Evolutionary conservation across 164 flowering plant genomes (phyloP), one percentile per base, ranked within the genome.

Genomic region (Vitis rupestris): DNA sequence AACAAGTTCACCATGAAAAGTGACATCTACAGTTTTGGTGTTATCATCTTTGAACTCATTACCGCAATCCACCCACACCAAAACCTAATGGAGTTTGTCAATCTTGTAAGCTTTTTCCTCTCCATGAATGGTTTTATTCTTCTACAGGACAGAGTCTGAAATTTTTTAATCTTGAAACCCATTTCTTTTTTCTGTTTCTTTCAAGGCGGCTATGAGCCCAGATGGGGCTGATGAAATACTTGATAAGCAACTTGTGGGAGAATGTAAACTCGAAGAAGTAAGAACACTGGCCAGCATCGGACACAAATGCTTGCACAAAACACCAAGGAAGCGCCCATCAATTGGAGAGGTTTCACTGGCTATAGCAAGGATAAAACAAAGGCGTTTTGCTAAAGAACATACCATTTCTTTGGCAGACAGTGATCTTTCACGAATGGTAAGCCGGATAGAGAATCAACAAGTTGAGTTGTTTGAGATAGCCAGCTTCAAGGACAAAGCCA

Each of bases 51-150:
- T 69, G 98, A 96, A 75, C 93, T 96, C 70, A 92, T 96, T 53
- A 93, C 95, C 3, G 97, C 95, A 67, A 96, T 93, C 72, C 97
- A 92, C 65, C 98, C 99, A 4, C 97, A 96, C 51, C 92, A 89
- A 66, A 94, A 94, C 78, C 76, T 96, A 48, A 74, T 92, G 88
- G 99, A 96, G 69, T 96, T 87, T 66, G 80, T 96, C 68, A 85
- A 88, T 81, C 94, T 96, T 30, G 99, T 93, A 72, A 89, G 97
- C 78, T 59, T 19, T 19, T 44, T 52, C 10, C 66, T 31, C 14
- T 70, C 29, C 13, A 9, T 11, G 5, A 47, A 3, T 44, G 13
- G 9, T 52, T n/a, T 8, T 0, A 0, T 14, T 23, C 13, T 50
- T 53, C 31, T 44, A 44, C 47, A 61, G 56, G 11, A 37, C 16